These are phyloP conservation scores for Citrus trifoliata DNA, from an alignment of 345 rosid genomes.

Conservation along the genomic window DNA sequence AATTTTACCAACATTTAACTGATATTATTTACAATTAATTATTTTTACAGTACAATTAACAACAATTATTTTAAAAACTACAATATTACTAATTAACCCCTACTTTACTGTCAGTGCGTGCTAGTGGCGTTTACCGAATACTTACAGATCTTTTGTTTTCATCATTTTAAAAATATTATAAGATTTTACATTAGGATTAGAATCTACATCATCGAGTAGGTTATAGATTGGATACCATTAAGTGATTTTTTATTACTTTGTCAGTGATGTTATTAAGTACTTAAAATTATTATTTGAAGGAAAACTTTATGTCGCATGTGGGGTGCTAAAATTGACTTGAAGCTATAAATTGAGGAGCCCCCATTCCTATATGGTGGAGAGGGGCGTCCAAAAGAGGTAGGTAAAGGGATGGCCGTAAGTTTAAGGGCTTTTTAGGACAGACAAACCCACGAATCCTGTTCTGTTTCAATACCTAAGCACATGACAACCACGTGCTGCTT, in stretches of 20 bases:
- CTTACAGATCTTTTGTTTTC: no score
- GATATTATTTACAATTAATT: no score
- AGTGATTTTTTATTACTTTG: not conserved
- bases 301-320: constrained; percentile 4
- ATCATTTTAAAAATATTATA: no score
- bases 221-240: not conserved
- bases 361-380: constrained; percentile 17
- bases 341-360: constrained; percentile 27
- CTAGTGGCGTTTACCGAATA: no score
- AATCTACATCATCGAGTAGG: no score
- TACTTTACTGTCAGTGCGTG: no score
- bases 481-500: constrained; percentile 44
- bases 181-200: no score
- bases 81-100: no score
- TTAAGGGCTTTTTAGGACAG: not conserved
- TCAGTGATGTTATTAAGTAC: not conserved
- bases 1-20: no score
- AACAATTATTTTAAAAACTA: no score
- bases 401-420: not conserved
- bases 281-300: not conserved
- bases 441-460: constrained; percentile 16
- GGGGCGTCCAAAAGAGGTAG: constrained; percentile 22
- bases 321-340: constrained; percentile 20
- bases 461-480: constrained; percentile 41
- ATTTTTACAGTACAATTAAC: no score